Evolutionary conservation across 2,329 filamentous ascomycete species (phyloP).

Genomic region (Exserohilum turcica): DNA sequence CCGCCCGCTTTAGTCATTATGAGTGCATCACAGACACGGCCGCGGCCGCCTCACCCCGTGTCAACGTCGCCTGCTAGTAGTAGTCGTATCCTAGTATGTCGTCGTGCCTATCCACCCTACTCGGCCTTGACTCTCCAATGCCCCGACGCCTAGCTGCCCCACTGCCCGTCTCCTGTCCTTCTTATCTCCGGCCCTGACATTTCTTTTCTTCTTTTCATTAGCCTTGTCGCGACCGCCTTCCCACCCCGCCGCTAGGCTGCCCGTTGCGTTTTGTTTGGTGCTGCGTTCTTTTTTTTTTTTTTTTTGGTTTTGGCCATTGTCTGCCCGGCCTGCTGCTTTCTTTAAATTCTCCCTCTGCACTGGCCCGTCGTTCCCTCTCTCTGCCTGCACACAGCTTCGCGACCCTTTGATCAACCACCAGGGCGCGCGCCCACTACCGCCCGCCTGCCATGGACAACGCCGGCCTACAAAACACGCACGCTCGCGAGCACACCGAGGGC

Average conservation of each 20-base stretch:
- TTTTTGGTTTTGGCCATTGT: no score
- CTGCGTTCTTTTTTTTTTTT: no score
- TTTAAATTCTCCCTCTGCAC: no score
- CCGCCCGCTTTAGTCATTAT: no score
- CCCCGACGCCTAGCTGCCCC: not conserved
- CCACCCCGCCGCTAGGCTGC: not conserved
- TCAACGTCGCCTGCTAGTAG: no score
- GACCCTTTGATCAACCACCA: slow-evolving; percentile 3
- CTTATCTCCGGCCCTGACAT: slow-evolving; percentile 20
- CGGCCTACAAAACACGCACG: slow-evolving; percentile 26
- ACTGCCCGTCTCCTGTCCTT: slow-evolving; percentile 13
- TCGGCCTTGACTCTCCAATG: slow-evolving; percentile 15
- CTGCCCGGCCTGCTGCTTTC: no score
- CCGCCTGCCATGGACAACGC: slow-evolving; percentile 33
- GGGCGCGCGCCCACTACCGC: slow-evolving; percentile 27
- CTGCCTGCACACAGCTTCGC: not conserved
- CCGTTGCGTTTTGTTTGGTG: not conserved
- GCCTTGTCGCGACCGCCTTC: slow-evolving; percentile 9
- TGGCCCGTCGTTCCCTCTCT: no score
- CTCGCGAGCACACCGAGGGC: slow-evolving; percentile 28
- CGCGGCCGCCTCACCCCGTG: no score
- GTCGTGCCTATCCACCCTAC: slow-evolving; percentile 11
- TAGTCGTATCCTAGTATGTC: no score
- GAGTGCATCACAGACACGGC: no score
- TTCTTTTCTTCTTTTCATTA: slow-evolving; percentile 17